phyloP scores from a whole-genome alignment of 2,329 filamentous ascomycete genomes.

The Dothideomycetidae sp. region DNA sequence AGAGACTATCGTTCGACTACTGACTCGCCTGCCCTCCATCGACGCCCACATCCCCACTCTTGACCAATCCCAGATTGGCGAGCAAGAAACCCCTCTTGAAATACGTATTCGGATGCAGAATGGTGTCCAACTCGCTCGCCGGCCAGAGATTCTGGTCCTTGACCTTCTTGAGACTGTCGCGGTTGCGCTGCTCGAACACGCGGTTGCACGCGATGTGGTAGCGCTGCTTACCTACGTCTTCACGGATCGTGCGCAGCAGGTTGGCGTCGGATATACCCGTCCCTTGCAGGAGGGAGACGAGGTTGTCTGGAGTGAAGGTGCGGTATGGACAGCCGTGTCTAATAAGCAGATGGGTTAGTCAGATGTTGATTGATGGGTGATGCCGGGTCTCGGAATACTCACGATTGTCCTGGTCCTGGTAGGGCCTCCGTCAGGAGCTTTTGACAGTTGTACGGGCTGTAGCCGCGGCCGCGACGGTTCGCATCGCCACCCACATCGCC shows the following conservation, averaged over 20 bases:
- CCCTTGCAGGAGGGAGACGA: conserved; percentile 58
- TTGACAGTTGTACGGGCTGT: conserved; percentile 85
- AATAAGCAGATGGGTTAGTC: background rate
- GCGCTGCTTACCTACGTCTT: conserved; percentile 77
- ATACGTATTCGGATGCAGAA: conserved; percentile 94
- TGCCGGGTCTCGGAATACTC: too few relatives aligned
- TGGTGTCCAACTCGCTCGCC: conserved; percentile 71
- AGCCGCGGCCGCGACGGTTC: conserved; percentile 74
- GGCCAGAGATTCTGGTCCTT: conserved; percentile 35
- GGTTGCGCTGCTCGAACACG: conserved; percentile 82
- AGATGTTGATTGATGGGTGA: too few relatives aligned
- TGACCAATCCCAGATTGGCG: conserved; percentile 54
- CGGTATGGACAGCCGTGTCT: conserved; percentile 88
- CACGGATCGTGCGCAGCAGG: conserved; percentile 65
- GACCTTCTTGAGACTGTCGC: conserved; percentile 38
- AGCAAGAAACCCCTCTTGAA: conserved; percentile 89
- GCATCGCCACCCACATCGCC: conserved; percentile 89
- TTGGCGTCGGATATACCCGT: conserved; percentile 68
- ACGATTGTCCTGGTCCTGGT: conserved; percentile 66
- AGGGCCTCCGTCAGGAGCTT: conserved; percentile 85
- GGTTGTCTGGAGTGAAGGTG: conserved; percentile 79
- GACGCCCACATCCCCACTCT: conserved; percentile 24
- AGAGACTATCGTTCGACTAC: too few relatives aligned
- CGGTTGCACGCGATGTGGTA: conserved; percentile 94
- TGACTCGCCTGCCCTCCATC: conserved; percentile 18